phyloP scores from a whole-genome alignment of 768 basidiomycete species.

The Lentinula raphanica region DNA sequence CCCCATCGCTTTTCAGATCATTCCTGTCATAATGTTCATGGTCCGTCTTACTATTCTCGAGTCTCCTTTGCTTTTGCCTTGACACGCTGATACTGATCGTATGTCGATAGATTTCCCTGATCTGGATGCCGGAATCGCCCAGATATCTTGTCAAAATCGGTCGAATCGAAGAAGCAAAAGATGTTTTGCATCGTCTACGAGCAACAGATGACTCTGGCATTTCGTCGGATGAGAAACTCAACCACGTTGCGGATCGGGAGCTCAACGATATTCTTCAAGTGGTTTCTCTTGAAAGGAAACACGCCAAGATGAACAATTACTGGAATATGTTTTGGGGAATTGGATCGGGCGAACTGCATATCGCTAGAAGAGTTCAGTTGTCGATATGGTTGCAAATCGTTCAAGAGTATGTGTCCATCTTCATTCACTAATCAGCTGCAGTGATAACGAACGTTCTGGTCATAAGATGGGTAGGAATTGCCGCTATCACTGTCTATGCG shows the following conservation, averaged over 20 bases:
- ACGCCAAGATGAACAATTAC: constrained; percentile 35
- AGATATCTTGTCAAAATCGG: constrained; percentile 37
- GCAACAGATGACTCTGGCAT: constrained; percentile 15
- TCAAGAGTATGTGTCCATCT: constrained; percentile 26
- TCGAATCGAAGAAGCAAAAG: constrained; percentile 30
- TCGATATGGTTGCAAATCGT: constrained; percentile 42
- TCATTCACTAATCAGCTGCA: background rate
- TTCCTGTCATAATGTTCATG: constrained; percentile 35
- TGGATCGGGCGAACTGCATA: constrained; percentile 34
- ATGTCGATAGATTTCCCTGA: constrained; percentile 20
- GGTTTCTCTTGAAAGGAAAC: constrained; percentile 33
- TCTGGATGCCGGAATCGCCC: constrained; percentile 35
- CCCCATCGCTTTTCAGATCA: constrained; percentile 40
- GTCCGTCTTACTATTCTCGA: constrained; percentile 16
- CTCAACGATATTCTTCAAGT: constrained; percentile 34
- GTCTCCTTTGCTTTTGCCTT: background rate
- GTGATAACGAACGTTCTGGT: background rate
- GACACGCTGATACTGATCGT: background rate
- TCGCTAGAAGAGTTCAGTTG: constrained; percentile 37
- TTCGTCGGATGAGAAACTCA: constrained; percentile 9
- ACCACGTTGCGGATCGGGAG: constrained; percentile 23
- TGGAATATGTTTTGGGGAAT: constrained; percentile 42
- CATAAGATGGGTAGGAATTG: constrained; percentile 38
- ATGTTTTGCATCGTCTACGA: constrained; percentile 29
- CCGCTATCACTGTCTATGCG: constrained; percentile 41